Base-by-base conservation (phyloP, 106 monocot species). In the Acanthochlamys bracteata region DNA sequence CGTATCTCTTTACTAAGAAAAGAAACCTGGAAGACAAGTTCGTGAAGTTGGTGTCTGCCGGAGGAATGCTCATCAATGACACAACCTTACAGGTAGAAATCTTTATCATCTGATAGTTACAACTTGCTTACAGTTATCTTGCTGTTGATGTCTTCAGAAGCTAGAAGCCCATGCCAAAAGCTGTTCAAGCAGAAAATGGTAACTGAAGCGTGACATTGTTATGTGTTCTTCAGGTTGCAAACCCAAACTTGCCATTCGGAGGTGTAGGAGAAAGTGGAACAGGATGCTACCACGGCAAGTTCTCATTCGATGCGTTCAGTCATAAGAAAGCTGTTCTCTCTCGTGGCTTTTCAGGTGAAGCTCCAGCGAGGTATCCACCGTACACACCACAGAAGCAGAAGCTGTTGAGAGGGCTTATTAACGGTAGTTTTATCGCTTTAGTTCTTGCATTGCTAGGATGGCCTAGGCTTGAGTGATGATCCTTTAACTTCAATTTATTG, bases 231-330 rank as follows among this genome's bases (percentile, higher is more conserved):
- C n/a, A 95, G 14, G 55, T 75, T 3, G 59, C n/a, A n/a, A n/a
- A n/a, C n/a, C n/a, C n/a, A n/a, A n/a, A 78, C 68, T 68, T 68
- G 73, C 42, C 94, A 25, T 95, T 95, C 61, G 94, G 94, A 10
- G 94, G 94, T 22, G 80, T 84, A 7, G 90, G 94, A 4, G 55
- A 75, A 21, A 86, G 94, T 47, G 94, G 94, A 10, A 73, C 84
- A 11, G 94, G 94, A 51, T 73, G 72, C 40, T 95, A 90, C 71
- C 94, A 95, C 25, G 94, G 94, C 39, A 95, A 87, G 75, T 78
- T 66, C 77, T 84, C 94, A 1, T 95, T 90, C 20, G 86, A 90
- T 55, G 21, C 66, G 27, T 95, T 95, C 80, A 86, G 81, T 61
- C 77, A 95, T 39, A 73, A 73, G 63, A 79, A 73, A 57, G 68